phyloP scores from a whole-genome alignment of 2,329 filamentous ascomycete species.

The Calonectria pauciramosa region DNA sequence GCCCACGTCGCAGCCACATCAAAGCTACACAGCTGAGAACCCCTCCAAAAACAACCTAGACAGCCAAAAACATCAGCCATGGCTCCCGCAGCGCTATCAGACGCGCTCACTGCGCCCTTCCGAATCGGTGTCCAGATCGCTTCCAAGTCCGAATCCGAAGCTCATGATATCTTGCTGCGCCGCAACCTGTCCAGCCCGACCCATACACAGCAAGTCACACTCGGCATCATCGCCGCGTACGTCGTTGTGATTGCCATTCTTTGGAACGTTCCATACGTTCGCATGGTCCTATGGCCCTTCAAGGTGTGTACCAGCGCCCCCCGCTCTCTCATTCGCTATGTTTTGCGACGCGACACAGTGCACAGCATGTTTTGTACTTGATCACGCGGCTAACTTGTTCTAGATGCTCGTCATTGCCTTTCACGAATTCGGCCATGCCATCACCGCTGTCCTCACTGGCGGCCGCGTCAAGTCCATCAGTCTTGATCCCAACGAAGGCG shows the following conservation, averaged over 20 bases:
- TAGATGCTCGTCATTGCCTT: conserved; percentile 88
- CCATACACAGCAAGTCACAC: conserved; percentile 77
- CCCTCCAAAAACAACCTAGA: not conserved
- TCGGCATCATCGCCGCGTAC: conserved; percentile 80
- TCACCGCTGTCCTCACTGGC: conserved; percentile 79
- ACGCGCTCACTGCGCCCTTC: conserved; percentile 31
- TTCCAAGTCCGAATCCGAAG: conserved; percentile 24
- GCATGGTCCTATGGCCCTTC: conserved; percentile 83
- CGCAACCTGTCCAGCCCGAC: conserved; percentile 71
- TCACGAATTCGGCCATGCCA: conserved; percentile 84
- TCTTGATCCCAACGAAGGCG: conserved; percentile 83
- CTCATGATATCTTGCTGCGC: conserved; percentile 52
- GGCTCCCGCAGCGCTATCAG: conserved; percentile 37
- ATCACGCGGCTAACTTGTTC: not conserved
- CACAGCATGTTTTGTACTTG: not conserved
- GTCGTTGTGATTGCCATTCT: conserved; percentile 80
- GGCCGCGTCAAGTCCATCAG: conserved; percentile 81
- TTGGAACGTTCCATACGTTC: conserved; percentile 85
- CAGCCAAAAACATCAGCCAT: conserved; percentile 23
- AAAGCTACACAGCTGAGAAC: not conserved
- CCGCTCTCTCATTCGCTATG: not conserved
- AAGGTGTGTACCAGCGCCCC: conserved; percentile 66
- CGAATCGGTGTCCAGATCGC: conserved; percentile 31
- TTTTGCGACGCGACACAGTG: not conserved
- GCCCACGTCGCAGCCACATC: not conserved